Evolutionary conservation across 2,329 filamentous ascomycete genomes (phyloP), one percentile per base, ranked within the genome.

Genomic region (Emmonsiellopsis sp.): DNA sequence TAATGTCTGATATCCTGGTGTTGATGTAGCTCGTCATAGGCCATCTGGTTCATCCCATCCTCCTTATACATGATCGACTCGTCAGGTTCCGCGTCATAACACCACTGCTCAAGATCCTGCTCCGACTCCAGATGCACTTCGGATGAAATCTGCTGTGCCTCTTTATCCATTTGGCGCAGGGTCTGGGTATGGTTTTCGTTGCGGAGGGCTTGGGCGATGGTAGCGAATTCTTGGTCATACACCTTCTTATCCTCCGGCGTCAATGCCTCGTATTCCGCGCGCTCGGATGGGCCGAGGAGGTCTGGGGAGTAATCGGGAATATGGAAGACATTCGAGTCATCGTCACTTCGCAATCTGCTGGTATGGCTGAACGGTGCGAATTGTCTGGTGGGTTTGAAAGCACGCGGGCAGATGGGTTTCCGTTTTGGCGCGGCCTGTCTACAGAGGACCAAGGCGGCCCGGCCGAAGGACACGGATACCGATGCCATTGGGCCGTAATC

Each of bases 1-100:
- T 95, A 96, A 64, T 95, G 84, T 75, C 93, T 81, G 67, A 92
- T 79, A 71, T 97, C 91, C 58, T 92, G 80, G 64, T 94, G 85
- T 69, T 93, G 81, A 63, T 96, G 89, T 61, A 98, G 74, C 74
- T 97, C 90, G 51, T 79, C 84, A 71, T 98, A 91, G 0, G 84
- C 93, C 69, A 89, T 79, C 50, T 82, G 82, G 55, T 87, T 86
- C 55, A 98, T 87, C 67, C 95, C 90, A 65, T 94, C 87, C 59
- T 89, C 86, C 58, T 87, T 80, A 15, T 42, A 50, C 20, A 26
- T 26, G 20, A 26, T 26, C 20, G 20, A 26, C 20, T 26, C 20
- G 20, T 26, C 20, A 51, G 51, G 37, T 11, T 49, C 45, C 32
- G 30, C 44, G 38, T 41, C 45, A 31, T 48, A 43, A 67, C 86